Evolutionary conservation across 805 yeast genomes (phyloP), one percentile per base, ranked within the genome.

Genomic region (Zygosaccharomyces lentus): DNA sequence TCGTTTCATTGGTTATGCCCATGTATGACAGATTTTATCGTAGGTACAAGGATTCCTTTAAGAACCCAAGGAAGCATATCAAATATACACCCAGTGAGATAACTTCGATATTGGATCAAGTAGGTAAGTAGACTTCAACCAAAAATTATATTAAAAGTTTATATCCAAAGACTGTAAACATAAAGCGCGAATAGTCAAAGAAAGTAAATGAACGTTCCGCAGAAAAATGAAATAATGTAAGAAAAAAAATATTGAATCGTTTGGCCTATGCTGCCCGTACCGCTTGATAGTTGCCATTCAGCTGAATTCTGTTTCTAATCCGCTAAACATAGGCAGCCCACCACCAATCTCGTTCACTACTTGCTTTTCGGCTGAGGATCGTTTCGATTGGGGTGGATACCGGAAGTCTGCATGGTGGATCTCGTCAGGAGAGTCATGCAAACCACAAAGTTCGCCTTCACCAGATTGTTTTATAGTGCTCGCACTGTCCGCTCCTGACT

Each of bases 11-110:
- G 54, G 82, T 93, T 42, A 74, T 81, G 48, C 96, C 96, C 10
- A 77, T 91, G 45, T 91, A 91, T 67, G 81, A 83, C 58, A 80
- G 93, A 57, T 84, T 91, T 61, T 83, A 87, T 64, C 88, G 85
- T 55, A 85, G 86, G 63, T 66, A 66, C 49, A 59, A 63, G 32
- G 66, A 61, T 31, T 52, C 63, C 2, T 66, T 66, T 46, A 66
- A 65, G 43, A 64, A 66, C 48, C 66, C 67, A 29, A 58, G 67
- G 44, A 66, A 66, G 43, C 68, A 66, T 49, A 62, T 66, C 36
- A 65, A 58, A 46, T 66, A 63, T 41, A 59, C 65, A n/a, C 70
- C 66, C 9, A 57, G 50, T 37, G 67, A 60, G 37, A 45, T 62
- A 34, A 61, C 59, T 6, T 47, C 59, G 13, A 55, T 56, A 4